Evolutionary conservation across 2,329 filamentous ascomycete species (phyloP).

Genomic region (Aspergillus intermedius): DNA sequence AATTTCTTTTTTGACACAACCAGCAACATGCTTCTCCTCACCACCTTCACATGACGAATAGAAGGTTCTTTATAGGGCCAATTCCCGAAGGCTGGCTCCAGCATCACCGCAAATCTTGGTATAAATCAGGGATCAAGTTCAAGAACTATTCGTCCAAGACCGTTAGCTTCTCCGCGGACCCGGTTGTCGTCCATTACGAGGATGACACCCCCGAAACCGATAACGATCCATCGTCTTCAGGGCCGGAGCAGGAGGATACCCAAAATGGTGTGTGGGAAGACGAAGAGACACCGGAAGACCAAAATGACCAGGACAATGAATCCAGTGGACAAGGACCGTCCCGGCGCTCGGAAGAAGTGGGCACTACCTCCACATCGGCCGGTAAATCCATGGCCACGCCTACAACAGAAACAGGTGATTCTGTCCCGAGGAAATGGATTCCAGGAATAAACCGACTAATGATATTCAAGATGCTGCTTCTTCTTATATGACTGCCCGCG

Average conservation of each 20-base stretch:
- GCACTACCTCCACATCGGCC: neutral
- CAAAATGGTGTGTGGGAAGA: slow-evolving; percentile 14
- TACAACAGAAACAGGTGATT: slow-evolving; percentile 4
- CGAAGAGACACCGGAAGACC: slow-evolving; percentile 10
- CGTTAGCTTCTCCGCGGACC: slow-evolving; percentile 48
- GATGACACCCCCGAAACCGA: slow-evolving; percentile 15
- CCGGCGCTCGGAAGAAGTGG: neutral
- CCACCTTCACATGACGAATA: slow-evolving; percentile 56
- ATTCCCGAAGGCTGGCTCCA: slow-evolving; percentile 61
- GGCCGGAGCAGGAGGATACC: slow-evolving; percentile 10
- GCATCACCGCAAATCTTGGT: slow-evolving; percentile 58
- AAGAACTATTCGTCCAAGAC: slow-evolving; percentile 42
- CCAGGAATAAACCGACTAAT: slow-evolving; percentile 3
- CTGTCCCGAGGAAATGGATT: slow-evolving; percentile 3
- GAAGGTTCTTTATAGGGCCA: slow-evolving; percentile 59
- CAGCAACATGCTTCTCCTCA: slow-evolving; percentile 56
- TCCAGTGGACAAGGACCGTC: slow-evolving; percentile 3
- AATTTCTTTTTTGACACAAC: neutral
- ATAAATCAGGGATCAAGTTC: slow-evolving; percentile 41
- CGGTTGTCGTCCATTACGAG: slow-evolving; percentile 36
- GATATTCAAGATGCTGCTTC: slow-evolving; percentile 16
- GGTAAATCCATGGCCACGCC: slow-evolving; percentile 5
- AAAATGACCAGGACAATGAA: slow-evolving; percentile 4
- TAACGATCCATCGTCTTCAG: slow-evolving; percentile 13
- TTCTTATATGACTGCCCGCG: slow-evolving; percentile 28